Evolutionary conservation across 345 rosid species (phyloP).

Genomic region (Sisymbrium irio): DNA sequence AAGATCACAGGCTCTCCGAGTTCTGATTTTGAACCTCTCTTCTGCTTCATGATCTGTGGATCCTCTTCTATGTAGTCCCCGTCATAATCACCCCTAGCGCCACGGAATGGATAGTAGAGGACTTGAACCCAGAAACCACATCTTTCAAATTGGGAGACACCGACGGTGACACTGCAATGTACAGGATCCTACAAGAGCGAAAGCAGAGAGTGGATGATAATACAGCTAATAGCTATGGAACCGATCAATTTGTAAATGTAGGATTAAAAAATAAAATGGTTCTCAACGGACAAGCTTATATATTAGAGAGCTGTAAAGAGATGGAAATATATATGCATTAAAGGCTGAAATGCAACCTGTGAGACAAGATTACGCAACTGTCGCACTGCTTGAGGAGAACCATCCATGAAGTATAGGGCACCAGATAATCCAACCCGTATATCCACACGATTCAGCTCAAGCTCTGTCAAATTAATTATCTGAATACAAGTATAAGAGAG

Average conservation of each 20-base stretch:
- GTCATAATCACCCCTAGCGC: conserved; percentile 84
- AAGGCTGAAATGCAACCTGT: conserved; percentile 57
- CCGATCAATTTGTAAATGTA: neutral
- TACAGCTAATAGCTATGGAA: neutral
- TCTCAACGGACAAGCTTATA: neutral
- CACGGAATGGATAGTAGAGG: conserved; percentile 90
- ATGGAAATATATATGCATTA: conserved; percentile 11
- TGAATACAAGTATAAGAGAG: conserved; percentile 30
- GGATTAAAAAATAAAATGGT: neutral
- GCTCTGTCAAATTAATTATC: conserved; percentile 94
- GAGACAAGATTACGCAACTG: conserved; percentile 91
- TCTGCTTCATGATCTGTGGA: conserved; percentile 75
- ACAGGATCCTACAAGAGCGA: conserved; percentile 73
- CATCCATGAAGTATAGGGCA: conserved; percentile 89
- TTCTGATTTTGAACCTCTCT: conserved; percentile 79
- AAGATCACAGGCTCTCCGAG: conserved; percentile 95
- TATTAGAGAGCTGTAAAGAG: neutral
- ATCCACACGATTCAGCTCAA: conserved; percentile 87
- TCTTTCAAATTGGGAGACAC: conserved; percentile 94
- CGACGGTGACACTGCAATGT: conserved; percentile 87
- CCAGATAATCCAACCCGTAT: conserved; percentile 95
- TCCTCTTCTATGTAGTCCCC: conserved; percentile 90
- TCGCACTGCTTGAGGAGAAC: conserved; percentile 94
- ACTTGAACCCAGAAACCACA: conserved; percentile 98
- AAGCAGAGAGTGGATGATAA: conserved; percentile 10